A percentile compares a stretch with the other conserved stretches of the same genome.
Evolutionary conservation across 495 filamentous ascomycete genomes (phyloP).

Genomic region (Entonaema liquescens): DNA sequence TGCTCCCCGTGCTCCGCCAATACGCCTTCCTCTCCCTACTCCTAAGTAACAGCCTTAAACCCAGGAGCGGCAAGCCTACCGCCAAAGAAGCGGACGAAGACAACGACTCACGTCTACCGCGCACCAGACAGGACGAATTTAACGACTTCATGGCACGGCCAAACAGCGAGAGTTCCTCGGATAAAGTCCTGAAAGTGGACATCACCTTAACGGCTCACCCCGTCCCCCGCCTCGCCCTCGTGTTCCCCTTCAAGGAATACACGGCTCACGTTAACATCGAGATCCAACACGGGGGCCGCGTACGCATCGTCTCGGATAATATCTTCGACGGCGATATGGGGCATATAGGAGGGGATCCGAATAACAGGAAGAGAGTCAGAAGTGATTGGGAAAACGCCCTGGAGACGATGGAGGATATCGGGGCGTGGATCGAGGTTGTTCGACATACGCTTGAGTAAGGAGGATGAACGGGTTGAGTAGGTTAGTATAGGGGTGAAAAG

Average conservation of each 20-base stretch:
- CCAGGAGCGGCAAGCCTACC: slow-evolving; percentile 30
- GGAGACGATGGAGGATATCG: slow-evolving; percentile 42
- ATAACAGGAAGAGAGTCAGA: slow-evolving; percentile 4
- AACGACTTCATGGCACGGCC: slow-evolving; percentile 43
- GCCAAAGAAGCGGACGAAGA: slow-evolving; percentile 15
- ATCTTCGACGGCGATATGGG: slow-evolving; percentile 44
- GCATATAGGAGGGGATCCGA: background rate
- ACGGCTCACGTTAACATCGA: slow-evolving; percentile 63
- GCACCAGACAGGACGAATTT: slow-evolving; percentile 48
- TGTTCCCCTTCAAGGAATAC: slow-evolving; percentile 56
- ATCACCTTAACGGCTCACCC: slow-evolving; percentile 58
- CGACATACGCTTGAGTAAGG: slow-evolving; percentile 31
- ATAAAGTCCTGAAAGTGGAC: slow-evolving; percentile 53
- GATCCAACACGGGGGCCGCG: slow-evolving; percentile 68
- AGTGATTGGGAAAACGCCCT: slow-evolving; percentile 37
- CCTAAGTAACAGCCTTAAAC: slow-evolving; percentile 67
- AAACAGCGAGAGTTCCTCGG: background rate
- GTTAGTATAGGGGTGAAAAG: background rate
- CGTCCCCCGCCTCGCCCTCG: slow-evolving; percentile 56
- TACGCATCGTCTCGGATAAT: slow-evolving; percentile 57
- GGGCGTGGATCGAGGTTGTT: slow-evolving; percentile 42
- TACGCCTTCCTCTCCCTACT: slow-evolving; percentile 74
- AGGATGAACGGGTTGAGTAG: background rate
- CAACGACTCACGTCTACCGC: slow-evolving; percentile 9
- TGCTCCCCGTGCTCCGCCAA: slow-evolving; percentile 79